Evolutionary conservation across 208 protist species (phyloP), one percentile per base, ranked within the genome.

Genomic region (Acanthamoeba lenticulata): DNA sequence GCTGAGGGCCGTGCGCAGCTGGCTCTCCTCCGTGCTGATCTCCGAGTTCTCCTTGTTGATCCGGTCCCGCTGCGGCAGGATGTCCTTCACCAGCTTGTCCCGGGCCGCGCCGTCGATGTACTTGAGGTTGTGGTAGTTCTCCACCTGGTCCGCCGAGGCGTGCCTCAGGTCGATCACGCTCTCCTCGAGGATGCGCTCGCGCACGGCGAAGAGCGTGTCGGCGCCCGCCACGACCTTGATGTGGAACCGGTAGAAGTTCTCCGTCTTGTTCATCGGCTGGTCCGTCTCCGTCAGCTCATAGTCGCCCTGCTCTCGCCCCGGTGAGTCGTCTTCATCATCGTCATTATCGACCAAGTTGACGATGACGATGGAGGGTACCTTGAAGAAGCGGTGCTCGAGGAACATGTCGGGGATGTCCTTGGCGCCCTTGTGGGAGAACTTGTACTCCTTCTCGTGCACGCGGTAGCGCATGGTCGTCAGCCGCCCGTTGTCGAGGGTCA

Each of bases 311-410:
- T 9, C 27, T 17, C 1, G 27, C 21, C 52, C 11, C 11, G 52
- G 21, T 60, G 21, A n/a, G n/a, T n/a, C n/a, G n/a, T n/a, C n/a
- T n/a, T n/a, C n/a, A n/a, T n/a, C 21, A 27, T 21, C 21, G 52
- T 60, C 52, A 60, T 11, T 27, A 11, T 21, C 21, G 15, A 60
- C 52, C 52, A 27, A 11, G 11, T 60, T 60, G 21, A 11, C 21
- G 15, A 21, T 60, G 52, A 72, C 2, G n/a, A 72, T 2, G 2
- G 62, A 72, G 5, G 4, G 27, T 38, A 72, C 62, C 62, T 72
- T 72, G 62, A 38, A 72, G 62, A 72, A 72, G 62, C 62, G 62
- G 62, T 72, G 62, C 62, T 72, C 62, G 34, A 72, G 62, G 62
- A 72, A 72, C 62, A 72, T 72, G 62, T 72, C 34, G 62, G 62